Base-by-base conservation (phyloP, 345 rosid species). In the Kandelia obovata region DNA sequence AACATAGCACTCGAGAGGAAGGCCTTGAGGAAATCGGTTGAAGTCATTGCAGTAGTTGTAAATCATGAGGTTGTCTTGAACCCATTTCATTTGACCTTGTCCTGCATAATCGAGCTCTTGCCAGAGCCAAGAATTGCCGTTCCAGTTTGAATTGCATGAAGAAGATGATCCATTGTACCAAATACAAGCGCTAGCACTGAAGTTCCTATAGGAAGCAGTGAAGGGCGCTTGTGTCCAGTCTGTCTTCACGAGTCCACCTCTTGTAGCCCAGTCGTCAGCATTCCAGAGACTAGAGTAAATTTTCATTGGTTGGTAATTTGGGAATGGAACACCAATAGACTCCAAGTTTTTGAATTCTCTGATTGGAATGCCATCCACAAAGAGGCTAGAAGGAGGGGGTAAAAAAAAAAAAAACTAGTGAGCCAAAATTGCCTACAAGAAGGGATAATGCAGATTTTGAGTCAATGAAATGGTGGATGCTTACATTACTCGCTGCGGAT, bases 291-390 rank as follows among this genome's bases (percentile, higher is more conserved):
- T 86, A 0, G 88, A 86, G 68, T 86, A 76, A 0, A 88, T 74
- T 46, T 81, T 85, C 92, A 87, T 90, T 9, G 92, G 78, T 57
- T 85, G 87, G 66, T 66, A 77, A 76, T 80, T 88, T 0, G 88
- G 95, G 75, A 77, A 91, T 4, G 87, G 82, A 25, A 91, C 84
- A 0, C 96, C 92, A 0, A 61, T 73, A 1, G 86, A 80, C 53
- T 89, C 96, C 39, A 82, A 59, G 84, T 91, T 91, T 83, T 87
- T 84, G 87, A 87, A 91, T 73, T 85, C 92, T 65, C 97, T 83
- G 15, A 91, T 82, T 20, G 94, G 89, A 19, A 66, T 84, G 20
- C 88, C 88, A 28, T 88, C 94, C 17, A 84, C 95, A 1, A 60
- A 83, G 77, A 87, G 80, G 9, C 92, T 84, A 74, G 26, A 70